Evolutionary conservation across 768 basidiomycete species (phyloP).

Genomic region (Tulasnella sp.): DNA sequence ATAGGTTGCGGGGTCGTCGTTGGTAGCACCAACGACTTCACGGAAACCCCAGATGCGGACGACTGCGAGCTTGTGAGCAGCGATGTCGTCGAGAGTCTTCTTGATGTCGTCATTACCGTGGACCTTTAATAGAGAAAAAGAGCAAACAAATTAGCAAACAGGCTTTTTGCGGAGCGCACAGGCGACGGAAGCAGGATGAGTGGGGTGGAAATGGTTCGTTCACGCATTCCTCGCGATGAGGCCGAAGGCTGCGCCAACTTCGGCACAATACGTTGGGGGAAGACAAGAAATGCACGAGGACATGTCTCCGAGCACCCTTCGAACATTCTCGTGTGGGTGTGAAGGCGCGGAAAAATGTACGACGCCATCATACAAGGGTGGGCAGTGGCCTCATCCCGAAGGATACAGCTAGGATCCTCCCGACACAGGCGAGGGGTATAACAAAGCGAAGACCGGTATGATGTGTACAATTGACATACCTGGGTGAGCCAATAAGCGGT

Average conservation of each 20-base stretch:
- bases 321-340: neutral
- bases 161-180: neutral
- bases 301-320: neutral
- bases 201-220: neutral
- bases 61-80: conserved; percentile 11
- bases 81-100: conserved; percentile 28
- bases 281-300: neutral
- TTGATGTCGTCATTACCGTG: conserved; percentile 32
- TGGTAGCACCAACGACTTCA: conserved; percentile 24
- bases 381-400: neutral
- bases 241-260: neutral
- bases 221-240: neutral
- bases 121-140: neutral
- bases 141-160: neutral
- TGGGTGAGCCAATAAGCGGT: conserved; percentile 35
- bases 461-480: conserved; percentile 18
- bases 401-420: neutral
- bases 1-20: conserved; percentile 16
- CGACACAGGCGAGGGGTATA: neutral
- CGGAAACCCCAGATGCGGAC: conserved; percentile 34
- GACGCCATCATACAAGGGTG: neutral
- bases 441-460: neutral
- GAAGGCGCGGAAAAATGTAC: neutral
- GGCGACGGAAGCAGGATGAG: neutral
- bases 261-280: neutral